A percentile compares a stretch with the other conserved stretches of the same genome.
These are phyloP conservation scores for Fusarium pseudocircinatum DNA, from an alignment of 2,329 filamentous ascomycete genomes.

Conservation along the genomic window DNA sequence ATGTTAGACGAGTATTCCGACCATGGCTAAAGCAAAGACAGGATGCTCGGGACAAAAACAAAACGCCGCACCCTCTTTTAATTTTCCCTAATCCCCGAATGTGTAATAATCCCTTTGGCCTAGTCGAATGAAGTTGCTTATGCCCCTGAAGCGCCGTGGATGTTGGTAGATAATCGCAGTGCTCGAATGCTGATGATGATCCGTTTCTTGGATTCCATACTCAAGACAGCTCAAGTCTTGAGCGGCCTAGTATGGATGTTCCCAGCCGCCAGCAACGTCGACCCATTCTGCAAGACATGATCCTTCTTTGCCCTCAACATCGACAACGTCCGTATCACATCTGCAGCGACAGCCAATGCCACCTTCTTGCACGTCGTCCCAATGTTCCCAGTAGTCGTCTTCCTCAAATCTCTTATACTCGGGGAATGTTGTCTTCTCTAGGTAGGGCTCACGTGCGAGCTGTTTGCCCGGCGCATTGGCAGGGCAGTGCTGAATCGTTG, in stretches of 20 bases:
- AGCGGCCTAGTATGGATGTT: slow-evolving; percentile 55
- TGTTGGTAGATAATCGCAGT: slow-evolving; percentile 11
- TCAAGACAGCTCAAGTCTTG: slow-evolving; percentile 3
- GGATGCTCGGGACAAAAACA: slow-evolving; percentile 33
- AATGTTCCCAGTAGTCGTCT: slow-evolving; percentile 94
- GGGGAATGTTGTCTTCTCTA: slow-evolving; percentile 83
- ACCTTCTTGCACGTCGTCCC: slow-evolving; percentile 90
- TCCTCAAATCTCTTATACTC: slow-evolving; percentile 89
- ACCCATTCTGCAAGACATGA: slow-evolving; percentile 97
- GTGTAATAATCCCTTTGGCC: slow-evolving; percentile 25
- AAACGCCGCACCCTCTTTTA: slow-evolving; percentile 42
- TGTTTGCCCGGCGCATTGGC: slow-evolving; percentile 93
- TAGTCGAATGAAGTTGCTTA: slow-evolving; percentile 31
- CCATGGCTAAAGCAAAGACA: slow-evolving; percentile 3
- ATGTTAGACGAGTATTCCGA: slow-evolving; percentile 19
- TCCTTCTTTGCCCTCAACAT: slow-evolving; percentile 97
- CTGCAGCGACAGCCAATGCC: slow-evolving; percentile 96
- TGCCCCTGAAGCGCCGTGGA: slow-evolving; percentile 24
- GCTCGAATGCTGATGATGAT: not conserved
- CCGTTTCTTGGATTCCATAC: not conserved
- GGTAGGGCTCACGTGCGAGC: slow-evolving; percentile 79
- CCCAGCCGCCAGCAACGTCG: slow-evolving; percentile 94
- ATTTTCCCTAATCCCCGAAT: slow-evolving; percentile 21
- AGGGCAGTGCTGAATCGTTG: slow-evolving; percentile 97
- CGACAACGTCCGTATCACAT: slow-evolving; percentile 96